Evolutionary conservation across 2,329 filamentous ascomycete genomes (phyloP).

Genomic region (Chrysosporium queenslandicum): DNA sequence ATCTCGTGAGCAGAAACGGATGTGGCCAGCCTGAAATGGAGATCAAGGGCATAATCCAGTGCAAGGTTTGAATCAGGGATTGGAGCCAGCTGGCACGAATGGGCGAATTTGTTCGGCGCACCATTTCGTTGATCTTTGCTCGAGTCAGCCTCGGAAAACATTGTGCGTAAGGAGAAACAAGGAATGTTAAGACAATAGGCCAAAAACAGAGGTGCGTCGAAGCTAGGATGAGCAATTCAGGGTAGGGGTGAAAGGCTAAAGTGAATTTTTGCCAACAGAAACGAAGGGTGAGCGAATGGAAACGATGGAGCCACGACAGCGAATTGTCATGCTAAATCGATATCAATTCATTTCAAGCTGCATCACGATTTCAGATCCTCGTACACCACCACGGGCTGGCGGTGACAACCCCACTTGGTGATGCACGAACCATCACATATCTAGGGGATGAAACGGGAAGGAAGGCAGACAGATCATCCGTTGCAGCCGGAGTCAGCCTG

Average conservation of each 20-base stretch:
- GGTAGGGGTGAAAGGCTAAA: constrained; percentile 4
- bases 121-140: constrained; percentile 20
- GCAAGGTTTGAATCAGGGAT: constrained; percentile 26
- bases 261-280: constrained; percentile 13
- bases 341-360: constrained; percentile 9
- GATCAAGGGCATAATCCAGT: constrained; percentile 19
- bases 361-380: constrained; percentile 8
- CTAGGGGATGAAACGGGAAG: constrained; percentile 17
- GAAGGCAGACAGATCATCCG: constrained; percentile 18
- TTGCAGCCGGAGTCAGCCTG: constrained; percentile 2
- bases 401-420: constrained; percentile 14
- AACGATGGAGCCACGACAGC: constrained; percentile 30
- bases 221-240: constrained; percentile 8
- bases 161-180: constrained; percentile 11
- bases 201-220: constrained; percentile 1
- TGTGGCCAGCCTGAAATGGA: constrained; percentile 16
- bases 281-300: constrained; percentile 22
- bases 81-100: constrained; percentile 31
- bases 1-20: constrained; percentile 17
- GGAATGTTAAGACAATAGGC: constrained; percentile 13
- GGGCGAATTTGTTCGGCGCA: constrained; percentile 22
- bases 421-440: constrained; percentile 11
- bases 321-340: constrained; percentile 17
- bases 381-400: constrained; percentile 24
- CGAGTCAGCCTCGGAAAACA: constrained; percentile 9